Evolutionary conservation across 176 grass and related monocot genomes (phyloP).

Genomic region (Otatea glauca): DNA sequence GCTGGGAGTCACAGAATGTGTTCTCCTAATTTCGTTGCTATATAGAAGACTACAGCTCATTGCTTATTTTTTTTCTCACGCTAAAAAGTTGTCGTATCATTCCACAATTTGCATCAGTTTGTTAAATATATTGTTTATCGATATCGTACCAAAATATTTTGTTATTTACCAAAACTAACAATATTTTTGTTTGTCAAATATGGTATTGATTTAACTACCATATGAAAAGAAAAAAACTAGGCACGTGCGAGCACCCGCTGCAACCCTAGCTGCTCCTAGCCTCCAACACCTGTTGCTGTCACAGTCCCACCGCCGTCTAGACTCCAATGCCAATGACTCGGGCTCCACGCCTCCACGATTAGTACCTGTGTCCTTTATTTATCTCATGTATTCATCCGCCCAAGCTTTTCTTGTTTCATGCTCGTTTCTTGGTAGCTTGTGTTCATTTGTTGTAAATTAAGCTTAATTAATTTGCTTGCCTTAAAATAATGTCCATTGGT

Average conservation of each 20-base stretch:
- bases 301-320: not conserved
- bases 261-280: not conserved
- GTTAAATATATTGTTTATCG: no score
- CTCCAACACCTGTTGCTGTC: not conserved
- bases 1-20: no score
- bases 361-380: not conserved
- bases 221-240: no score
- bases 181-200: no score
- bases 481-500: not conserved
- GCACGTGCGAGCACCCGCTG: not conserved
- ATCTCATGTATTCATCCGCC: not conserved
- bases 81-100: no score
- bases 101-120: no score
- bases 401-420: not conserved
- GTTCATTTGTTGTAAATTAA: not conserved
- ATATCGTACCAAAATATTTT: no score
- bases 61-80: no score
- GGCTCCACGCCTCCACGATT: not conserved
- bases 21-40: no score
- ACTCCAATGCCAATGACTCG: not conserved
- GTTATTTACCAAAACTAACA: no score
- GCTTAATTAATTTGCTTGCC: not conserved
- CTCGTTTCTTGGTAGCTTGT: not conserved
- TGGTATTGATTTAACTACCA: no score
- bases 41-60: no score